phyloP scores from a whole-genome alignment of 129 eudicot genomes.

The Arctium minus region DNA sequence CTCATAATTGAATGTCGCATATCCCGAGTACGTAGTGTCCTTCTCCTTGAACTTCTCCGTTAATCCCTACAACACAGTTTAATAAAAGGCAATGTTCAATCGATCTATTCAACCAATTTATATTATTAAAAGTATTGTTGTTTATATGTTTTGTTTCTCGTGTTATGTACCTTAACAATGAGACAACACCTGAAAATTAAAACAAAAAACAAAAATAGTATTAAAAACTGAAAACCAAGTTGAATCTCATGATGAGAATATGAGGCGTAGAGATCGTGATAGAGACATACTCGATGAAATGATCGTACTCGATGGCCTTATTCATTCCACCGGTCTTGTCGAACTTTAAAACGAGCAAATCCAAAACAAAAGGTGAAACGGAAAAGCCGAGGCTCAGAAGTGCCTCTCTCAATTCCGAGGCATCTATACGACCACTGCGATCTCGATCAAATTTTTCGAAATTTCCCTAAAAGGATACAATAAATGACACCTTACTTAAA shows the following conservation, averaged over 20 bases:
- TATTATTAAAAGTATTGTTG: neutral
- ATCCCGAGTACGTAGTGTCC: slow-evolving; percentile 50
- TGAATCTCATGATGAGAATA: neutral
- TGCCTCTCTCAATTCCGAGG: slow-evolving; percentile 65
- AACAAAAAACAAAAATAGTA: neutral
- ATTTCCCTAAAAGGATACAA: slow-evolving; percentile 27
- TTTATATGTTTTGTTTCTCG: neutral
- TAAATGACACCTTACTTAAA: neutral
- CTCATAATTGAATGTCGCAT: slow-evolving; percentile 71
- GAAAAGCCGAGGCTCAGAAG: slow-evolving; percentile 60
- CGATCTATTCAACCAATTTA: neutral
- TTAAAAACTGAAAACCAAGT: neutral
- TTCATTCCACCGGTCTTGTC: slow-evolving; percentile 59
- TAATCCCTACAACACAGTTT: slow-evolving; percentile 49
- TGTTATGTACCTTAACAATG: slow-evolving; percentile 66
- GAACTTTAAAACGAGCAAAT: slow-evolving; percentile 64
- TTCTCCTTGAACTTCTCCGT: slow-evolving; percentile 82
- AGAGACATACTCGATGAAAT: slow-evolving; percentile 74
- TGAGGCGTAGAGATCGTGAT: neutral
- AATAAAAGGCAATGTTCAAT: neutral
- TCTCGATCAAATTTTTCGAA: slow-evolving; percentile 78
- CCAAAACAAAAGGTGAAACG: slow-evolving; percentile 48
- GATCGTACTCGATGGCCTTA: slow-evolving; percentile 74
- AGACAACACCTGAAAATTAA: slow-evolving; percentile 68
- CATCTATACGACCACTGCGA: slow-evolving; percentile 69